These are phyloP conservation scores for Hypericum androsaemum DNA, from an alignment of 345 rosid species.

Conservation along the genomic window DNA sequence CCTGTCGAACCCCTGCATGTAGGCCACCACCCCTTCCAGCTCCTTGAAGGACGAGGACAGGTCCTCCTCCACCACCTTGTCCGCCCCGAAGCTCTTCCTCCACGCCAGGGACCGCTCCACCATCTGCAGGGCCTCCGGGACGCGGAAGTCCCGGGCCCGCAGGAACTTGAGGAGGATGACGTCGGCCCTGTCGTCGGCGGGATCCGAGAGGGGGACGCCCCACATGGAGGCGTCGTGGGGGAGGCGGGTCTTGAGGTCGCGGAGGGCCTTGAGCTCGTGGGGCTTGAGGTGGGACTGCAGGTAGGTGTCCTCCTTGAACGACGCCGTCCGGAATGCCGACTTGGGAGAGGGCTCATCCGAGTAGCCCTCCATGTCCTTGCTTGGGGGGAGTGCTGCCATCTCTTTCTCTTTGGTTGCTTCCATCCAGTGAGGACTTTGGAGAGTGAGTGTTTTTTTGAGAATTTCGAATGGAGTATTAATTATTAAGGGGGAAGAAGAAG, in stretches of 20 bases:
- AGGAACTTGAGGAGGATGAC: constrained; percentile 82
- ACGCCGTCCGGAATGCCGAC: constrained; percentile 32
- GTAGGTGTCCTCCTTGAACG: constrained; percentile 84
- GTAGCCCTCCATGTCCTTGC: too few species aligned
- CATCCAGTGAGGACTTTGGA: too few species aligned
- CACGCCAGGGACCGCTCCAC: constrained; percentile 65
- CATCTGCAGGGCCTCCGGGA: constrained; percentile 54
- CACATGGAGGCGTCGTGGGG: constrained; percentile 46
- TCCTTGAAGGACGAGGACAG: constrained; percentile 79
- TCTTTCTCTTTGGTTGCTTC: too few species aligned
- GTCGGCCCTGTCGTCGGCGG: constrained; percentile 54
- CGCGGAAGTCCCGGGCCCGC: constrained; percentile 79
- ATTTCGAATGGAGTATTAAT: too few species aligned
- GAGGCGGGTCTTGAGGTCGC: constrained; percentile 41
- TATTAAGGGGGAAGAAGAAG: too few species aligned
- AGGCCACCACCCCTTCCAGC: constrained; percentile 78
- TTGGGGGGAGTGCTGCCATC: too few species aligned
- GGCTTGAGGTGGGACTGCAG: constrained; percentile 61
- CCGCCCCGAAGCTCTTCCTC: constrained; percentile 74
- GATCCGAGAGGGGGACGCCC: constrained; percentile 53
- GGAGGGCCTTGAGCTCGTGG: constrained; percentile 63
- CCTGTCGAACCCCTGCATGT: constrained; percentile 76
- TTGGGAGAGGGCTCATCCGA: too few species aligned
- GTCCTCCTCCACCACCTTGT: constrained; percentile 59
- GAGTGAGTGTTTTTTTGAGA: too few species aligned